Base-by-base conservation (phyloP, 345 rosid species). In the Salix exigua region DNA sequence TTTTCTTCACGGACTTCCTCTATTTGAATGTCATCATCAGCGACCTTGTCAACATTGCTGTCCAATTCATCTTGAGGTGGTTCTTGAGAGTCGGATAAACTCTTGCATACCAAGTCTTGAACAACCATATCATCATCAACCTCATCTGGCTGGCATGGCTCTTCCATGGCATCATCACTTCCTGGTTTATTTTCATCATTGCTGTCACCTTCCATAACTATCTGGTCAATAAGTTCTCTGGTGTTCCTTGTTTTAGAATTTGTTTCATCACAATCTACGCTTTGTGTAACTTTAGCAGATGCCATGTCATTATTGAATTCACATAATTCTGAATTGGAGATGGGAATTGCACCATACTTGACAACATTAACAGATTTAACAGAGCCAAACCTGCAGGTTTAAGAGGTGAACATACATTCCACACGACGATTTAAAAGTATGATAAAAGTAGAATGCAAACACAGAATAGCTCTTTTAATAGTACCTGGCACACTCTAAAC, bases 401-500 rank as follows among this genome's bases (percentile, higher is more conserved):
- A 31, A 40, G 40, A 64, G 63, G 37, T 23, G 61, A 79, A 62
- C 65, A 70, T 61, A 48, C 7, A 81, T 72, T 26, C 72, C 17
- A 70, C 66, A 60, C 42, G 40, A 53, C 25, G 55, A 66, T 21
- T 30, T 28, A 61, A 65, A 73, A 35, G 18, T 71, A 64, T 6
- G 26, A 71, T 21, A 6, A 5, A 73, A 31, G 35, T 23, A 44
- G 23, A 67, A 80, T 64, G 35, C 76, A 84, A 76, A 80, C 66
- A 61, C 74, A 77, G 44, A 81, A 78, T 62, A 19, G 38, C 71
- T 65, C 75, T 60, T 66, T 60, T 53, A 1, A 77, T 68, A 68
- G 66, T 71, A 93, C 98, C 99, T 96, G 81, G 80, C 82, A 84
- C 97, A 96, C 82, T 96, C 99, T 70, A 92, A 76, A 69, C 92